phyloP scores from a whole-genome alignment of 768 basidiomycete genomes.

The Collybiopsis luxurians region DNA sequence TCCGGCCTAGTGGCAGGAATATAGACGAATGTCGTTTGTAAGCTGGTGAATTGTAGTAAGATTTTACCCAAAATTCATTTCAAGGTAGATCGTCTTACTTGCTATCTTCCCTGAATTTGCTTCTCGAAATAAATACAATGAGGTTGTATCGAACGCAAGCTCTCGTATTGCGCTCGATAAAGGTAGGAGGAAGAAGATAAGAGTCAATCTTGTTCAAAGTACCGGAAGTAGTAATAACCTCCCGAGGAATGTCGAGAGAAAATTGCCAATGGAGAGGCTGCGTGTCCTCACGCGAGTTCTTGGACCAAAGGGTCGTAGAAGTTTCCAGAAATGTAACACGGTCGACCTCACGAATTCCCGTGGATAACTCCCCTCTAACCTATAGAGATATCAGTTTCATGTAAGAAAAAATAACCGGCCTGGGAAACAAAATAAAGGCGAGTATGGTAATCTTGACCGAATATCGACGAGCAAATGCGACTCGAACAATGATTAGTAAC shows the following conservation, averaged over 20 bases:
- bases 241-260: neutral
- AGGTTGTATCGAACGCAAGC: slow-evolving; percentile 36
- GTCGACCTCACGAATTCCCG: neutral
- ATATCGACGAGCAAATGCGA: too few relatives aligned
- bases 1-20: slow-evolving; percentile 30
- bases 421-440: too few relatives aligned
- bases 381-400: too few relatives aligned
- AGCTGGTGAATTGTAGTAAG: slow-evolving; percentile 16
- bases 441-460: too few relatives aligned
- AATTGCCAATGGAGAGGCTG: slow-evolving; percentile 5
- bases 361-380: slow-evolving; percentile 4
- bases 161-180: slow-evolving; percentile 34
- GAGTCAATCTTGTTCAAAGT: neutral
- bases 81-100: slow-evolving; percentile 20
- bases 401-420: neutral
- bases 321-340: slow-evolving; percentile 5
- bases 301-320: slow-evolving; percentile 5
- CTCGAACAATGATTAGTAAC: too few relatives aligned
- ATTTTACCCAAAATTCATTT: neutral
- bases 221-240: slow-evolving; percentile 3
- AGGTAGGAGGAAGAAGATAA: slow-evolving; percentile 32
- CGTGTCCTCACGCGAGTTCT: neutral
- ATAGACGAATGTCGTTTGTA: slow-evolving; percentile 28
- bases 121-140: slow-evolving; percentile 26
- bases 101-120: slow-evolving; percentile 31